Base-by-base conservation (phyloP, 1,139 yeast genomes). In the Yamadazyma sp. region DNA sequence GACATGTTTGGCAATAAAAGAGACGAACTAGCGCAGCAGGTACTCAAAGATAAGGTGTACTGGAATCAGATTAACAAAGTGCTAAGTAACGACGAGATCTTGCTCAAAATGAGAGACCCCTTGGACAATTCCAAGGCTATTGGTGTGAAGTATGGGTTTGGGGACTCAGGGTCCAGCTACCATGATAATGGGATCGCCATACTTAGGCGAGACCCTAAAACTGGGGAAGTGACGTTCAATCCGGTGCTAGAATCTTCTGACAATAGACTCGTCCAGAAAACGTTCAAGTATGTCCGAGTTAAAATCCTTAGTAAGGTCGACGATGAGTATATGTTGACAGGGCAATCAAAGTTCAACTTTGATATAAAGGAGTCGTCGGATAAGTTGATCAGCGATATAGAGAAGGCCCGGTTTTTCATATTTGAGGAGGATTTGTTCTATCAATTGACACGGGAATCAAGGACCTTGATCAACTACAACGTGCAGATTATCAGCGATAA, bases 101-200 rank as follows among this genome's bases (percentile, higher is more conserved):
- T 91, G 14, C 83, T 83, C 54, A 86, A 86, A 53, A 72, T 83
- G 28, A 73, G 82, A 41, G 84, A 79, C 41, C 82, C 57, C 50
- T 69, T 33, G 11, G 61, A 55, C 27, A 79, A 79, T 29, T 63
- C 73, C 47, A 37, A 68, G 38, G 69, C 75, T 15, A 69, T 91
- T 32, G 95, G 91, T 1, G 84, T 91, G 27, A 87, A 87, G 53
- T 91, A 86, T 56, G 98, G 98, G 0, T 92, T 79, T 61, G 92
- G 86, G 8, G 97, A 89, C 58, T 81, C 95, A 0, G 98, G 98
- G 0, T 87, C 96, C 1, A 77, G 73, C 26, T 87, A 78, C 52
- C 64, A 65, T 39, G 94, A 87, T 50, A 75, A 77, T 47, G 97
- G 97, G 1, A 64, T 83, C 33, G 96, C 95, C 0, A 61, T 83